Evolutionary conservation across 1,139 yeast genomes (phyloP).

Genomic region (Hyphopichia khmerensis): DNA sequence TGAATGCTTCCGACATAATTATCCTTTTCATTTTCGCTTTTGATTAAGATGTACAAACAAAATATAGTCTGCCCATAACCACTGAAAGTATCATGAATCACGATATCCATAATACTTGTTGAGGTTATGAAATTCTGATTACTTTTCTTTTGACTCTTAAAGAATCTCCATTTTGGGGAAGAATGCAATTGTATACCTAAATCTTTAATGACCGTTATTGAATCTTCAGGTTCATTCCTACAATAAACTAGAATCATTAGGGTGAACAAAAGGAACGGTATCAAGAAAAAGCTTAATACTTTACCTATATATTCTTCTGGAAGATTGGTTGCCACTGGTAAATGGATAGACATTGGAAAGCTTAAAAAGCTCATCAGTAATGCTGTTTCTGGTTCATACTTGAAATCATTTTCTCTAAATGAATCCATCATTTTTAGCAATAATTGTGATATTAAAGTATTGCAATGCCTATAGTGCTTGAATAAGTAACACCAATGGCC

Average conservation of each 20-base stretch:
- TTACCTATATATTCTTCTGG: background rate
- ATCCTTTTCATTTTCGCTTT: conserved; percentile 14
- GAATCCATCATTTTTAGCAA: background rate
- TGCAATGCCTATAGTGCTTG: background rate
- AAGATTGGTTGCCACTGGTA: background rate
- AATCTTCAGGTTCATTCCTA: conserved; percentile 31
- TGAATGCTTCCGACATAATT: conserved; percentile 5
- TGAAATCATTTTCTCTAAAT: background rate
- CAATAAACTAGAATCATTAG: conserved; percentile 9
- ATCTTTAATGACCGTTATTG: conserved; percentile 35
- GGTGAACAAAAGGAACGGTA: conserved; percentile 10
- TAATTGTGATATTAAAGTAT: background rate
- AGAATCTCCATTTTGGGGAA: conserved; percentile 28
- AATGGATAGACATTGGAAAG: background rate
- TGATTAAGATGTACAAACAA: conserved; percentile 58
- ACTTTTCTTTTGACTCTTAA: conserved; percentile 9
- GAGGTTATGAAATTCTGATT: conserved; percentile 48
- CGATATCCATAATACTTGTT: conserved; percentile 54
- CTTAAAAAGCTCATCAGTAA: background rate
- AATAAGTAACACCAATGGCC: background rate
- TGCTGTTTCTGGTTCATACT: background rate
- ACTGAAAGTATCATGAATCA: conserved; percentile 67
- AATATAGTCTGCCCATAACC: conserved; percentile 61
- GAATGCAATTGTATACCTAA: conserved; percentile 37
- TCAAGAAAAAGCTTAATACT: background rate